Evolutionary conservation across 2,329 filamentous ascomycete genomes (phyloP), one percentile per base, ranked within the genome.

Genomic region (Exutisphaerella laricina): DNA sequence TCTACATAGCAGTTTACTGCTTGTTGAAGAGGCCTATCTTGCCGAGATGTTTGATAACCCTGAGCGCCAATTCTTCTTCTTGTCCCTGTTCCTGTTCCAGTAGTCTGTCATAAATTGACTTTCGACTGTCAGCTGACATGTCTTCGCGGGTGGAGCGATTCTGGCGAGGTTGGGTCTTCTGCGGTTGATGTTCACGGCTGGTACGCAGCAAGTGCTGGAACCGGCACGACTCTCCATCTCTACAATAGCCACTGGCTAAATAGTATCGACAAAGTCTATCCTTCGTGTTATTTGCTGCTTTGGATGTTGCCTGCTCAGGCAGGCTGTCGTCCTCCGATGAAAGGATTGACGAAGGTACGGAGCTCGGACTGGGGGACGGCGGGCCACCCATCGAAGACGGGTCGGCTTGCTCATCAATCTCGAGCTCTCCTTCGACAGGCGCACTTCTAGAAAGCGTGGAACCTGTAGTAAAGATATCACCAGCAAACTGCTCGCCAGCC

Each of bases 31-130:
- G 66, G 1, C 68, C 67, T 23, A 63, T 51, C 28, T 62, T 60
- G 2, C 70, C 70, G 6, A 73, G 57, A 50, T 66, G 65, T 53
- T 70, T 71, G 52, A 73, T 71, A 3, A 69, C 68, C 39, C 66
- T 60, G 33, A 73, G 52, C 12, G 67, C 66, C 41, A 70, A 39
- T 34, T 59, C 55, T 48, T 71, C 66, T 33, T 67, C 63, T 42
- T 66, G 64, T 16, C 65, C 60, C 39, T 65, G 54, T 51, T 74
- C 69, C 41, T 71, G 69, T 47, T 72, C 69, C 8, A 72, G 57
- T 32, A 67, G 46, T 32, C 56, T 49, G 38, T 61, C 50, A 38
- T 53, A 54, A 12, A 63, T 58, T 22, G 40, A 39, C 36, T 44
- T 50, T 29, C 41, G 41, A 9, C 39, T 38, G 9, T 33, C 40